Evolutionary conservation across 306 rosid genomes (phyloP).

Genomic region (Hylodesmum podocarpum): DNA sequence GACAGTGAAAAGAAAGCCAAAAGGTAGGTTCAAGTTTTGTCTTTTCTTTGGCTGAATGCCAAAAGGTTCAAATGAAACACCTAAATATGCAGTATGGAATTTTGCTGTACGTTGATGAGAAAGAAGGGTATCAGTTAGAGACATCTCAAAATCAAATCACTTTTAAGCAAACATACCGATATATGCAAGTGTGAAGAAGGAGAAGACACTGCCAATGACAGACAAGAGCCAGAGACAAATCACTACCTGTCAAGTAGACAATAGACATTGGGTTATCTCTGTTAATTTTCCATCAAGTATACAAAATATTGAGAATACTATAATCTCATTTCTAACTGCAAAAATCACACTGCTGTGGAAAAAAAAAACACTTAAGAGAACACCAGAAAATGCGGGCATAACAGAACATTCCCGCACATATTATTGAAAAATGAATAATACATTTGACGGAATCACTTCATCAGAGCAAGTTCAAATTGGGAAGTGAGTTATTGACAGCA

Average conservation of each 20-base stretch:
- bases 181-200: slow-evolving; percentile 80
- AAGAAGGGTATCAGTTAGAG: not conserved
- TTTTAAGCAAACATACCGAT: slow-evolving; percentile 52
- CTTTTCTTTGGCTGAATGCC: no score
- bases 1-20: not conserved
- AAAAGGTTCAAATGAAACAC: not conserved
- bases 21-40: no score
- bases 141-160: slow-evolving; percentile 8
- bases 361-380: not conserved
- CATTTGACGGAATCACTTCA: not conserved
- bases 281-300: not conserved
- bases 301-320: not conserved
- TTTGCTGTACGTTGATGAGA: not conserved
- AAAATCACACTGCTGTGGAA: not conserved
- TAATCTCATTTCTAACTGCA: not conserved
- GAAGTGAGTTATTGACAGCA: not conserved
- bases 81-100: not conserved
- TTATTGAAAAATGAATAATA: not conserved
- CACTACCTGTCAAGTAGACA: slow-evolving; percentile 66
- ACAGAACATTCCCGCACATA: not conserved
- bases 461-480: not conserved
- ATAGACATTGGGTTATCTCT: slow-evolving; percentile 30
- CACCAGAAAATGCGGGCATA: not conserved
- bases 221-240: slow-evolving; percentile 80
- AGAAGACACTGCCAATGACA: slow-evolving; percentile 71